Evolutionary conservation across 176 grass and related monocot species (phyloP).

Genomic region (Zea luxurians): DNA sequence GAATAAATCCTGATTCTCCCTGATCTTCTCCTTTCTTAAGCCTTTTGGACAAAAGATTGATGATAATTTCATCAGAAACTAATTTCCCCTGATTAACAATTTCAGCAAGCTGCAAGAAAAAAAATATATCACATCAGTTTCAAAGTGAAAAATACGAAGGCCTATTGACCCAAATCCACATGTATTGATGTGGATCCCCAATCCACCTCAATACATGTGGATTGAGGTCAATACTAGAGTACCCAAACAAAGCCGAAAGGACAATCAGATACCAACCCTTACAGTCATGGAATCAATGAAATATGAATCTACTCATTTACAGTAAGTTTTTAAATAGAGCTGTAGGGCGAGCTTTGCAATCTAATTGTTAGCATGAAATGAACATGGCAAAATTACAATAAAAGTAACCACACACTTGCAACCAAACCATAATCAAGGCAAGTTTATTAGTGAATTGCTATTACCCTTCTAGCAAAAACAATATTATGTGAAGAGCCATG

Average conservation of each 20-base stretch:
- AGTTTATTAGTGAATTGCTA: background rate
- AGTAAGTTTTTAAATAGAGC: background rate
- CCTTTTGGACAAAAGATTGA: constrained; percentile 74
- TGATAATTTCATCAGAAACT: constrained; percentile 94
- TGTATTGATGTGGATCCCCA: too few species aligned
- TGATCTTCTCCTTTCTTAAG: constrained; percentile 73
- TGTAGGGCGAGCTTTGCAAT: background rate
- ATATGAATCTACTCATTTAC: background rate
- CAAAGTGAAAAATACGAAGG: background rate
- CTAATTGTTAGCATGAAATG: background rate
- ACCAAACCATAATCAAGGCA: background rate
- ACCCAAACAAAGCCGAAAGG: background rate
- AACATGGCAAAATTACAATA: background rate
- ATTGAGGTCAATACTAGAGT: too few species aligned
- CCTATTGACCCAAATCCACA: too few species aligned
- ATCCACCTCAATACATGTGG: too few species aligned
- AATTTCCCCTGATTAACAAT: constrained; percentile 89
- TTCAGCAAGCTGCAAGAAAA: constrained; percentile 62
- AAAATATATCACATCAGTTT: constrained; percentile 8
- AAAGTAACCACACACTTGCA: background rate
- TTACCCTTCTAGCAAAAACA: background rate
- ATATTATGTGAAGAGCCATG: background rate
- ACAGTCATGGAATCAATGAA: background rate
- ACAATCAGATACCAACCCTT: background rate
- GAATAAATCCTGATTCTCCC: constrained; percentile 95